Percentiles rank a stretch among this genome's conserved stretches.
Conservation (phyloP, 257 asterid species). For the Eustoma russellianum region DNA sequence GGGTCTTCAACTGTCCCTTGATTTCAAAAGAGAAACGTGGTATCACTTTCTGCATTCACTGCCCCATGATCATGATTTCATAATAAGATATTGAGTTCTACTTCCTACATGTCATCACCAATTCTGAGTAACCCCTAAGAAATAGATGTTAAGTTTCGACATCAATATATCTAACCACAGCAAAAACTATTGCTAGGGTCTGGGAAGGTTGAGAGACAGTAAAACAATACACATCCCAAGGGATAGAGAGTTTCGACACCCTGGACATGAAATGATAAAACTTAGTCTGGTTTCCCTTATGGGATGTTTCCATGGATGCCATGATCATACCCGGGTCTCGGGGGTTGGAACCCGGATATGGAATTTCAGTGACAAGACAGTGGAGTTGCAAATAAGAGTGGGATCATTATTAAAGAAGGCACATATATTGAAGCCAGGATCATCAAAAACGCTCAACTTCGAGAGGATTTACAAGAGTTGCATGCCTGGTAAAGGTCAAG, state of each 20-base stretch:
- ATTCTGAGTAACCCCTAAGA: background rate
- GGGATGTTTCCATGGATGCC: conserved; percentile 67
- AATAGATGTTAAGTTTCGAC: background rate
- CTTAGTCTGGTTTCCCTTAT: conserved; percentile 35
- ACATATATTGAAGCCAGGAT: conserved; percentile 65
- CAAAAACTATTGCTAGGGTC: too few species aligned
- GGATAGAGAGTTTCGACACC: background rate
- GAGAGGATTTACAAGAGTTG: conserved; percentile 71
- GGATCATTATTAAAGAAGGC: conserved; percentile 69
- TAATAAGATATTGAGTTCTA: background rate
- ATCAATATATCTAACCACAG: too few species aligned
- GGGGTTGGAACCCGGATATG: conserved; percentile 66
- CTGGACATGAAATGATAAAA: conserved; percentile 9
- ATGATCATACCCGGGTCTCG: conserved; percentile 48
- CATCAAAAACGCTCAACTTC: conserved; percentile 57
- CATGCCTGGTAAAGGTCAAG: conserved; percentile 52
- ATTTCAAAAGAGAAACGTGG: background rate
- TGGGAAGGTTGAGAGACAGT: too few species aligned
- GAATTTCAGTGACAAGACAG: conserved; percentile 55
- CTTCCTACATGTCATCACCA: conserved; percentile 1
- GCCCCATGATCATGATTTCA: background rate
- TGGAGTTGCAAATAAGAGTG: conserved; percentile 70
- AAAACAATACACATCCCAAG: too few species aligned
- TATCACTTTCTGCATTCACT: conserved; percentile 7
- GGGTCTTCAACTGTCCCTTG: background rate